Evolutionary conservation across 73 alveolate species (phyloP).

Genomic region (Tetrahymena elliotti): DNA sequence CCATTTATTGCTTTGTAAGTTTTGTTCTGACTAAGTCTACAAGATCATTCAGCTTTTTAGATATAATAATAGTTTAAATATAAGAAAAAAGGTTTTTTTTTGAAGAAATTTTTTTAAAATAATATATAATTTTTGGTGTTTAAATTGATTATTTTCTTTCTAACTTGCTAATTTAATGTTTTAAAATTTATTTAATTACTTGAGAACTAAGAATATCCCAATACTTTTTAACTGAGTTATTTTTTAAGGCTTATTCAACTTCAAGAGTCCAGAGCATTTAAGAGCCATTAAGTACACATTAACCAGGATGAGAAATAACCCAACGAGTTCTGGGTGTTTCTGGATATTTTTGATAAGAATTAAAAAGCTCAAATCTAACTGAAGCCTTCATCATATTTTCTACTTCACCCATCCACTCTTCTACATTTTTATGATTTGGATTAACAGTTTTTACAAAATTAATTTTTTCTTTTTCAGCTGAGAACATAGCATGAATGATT

Average conservation of each 20-base stretch:
- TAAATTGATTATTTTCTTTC: no score
- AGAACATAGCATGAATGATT: constrained; percentile 81
- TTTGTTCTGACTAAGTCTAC: constrained; percentile 63
- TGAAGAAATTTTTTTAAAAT: constrained; percentile 8
- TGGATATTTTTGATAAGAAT: constrained; percentile 81
- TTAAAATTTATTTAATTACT: no score
- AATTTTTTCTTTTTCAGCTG: constrained; percentile 94
- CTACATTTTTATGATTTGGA: constrained; percentile 36
- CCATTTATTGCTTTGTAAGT: constrained; percentile 60
- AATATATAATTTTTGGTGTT: no score
- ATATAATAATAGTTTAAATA: no score
- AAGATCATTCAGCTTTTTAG: constrained; percentile 6
- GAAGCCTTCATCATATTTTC: constrained; percentile 51
- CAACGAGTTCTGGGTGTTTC: constrained; percentile 75
- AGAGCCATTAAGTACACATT: constrained; percentile 80
- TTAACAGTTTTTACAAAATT: constrained; percentile 21
- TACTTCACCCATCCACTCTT: constrained; percentile 54
- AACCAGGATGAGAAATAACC: constrained; percentile 94
- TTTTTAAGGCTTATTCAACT: constrained; percentile 79
- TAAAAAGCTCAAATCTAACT: constrained; percentile 80
- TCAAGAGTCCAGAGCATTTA: constrained; percentile 91
- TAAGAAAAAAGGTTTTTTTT: no score
- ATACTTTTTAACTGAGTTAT: constrained; percentile 33
- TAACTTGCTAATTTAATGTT: no score
- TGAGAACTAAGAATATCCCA: background rate